Evolutionary conservation across 768 basidiomycete species (phyloP), one percentile per base, ranked within the genome.

Genomic region (Obba rivulosa): DNA sequence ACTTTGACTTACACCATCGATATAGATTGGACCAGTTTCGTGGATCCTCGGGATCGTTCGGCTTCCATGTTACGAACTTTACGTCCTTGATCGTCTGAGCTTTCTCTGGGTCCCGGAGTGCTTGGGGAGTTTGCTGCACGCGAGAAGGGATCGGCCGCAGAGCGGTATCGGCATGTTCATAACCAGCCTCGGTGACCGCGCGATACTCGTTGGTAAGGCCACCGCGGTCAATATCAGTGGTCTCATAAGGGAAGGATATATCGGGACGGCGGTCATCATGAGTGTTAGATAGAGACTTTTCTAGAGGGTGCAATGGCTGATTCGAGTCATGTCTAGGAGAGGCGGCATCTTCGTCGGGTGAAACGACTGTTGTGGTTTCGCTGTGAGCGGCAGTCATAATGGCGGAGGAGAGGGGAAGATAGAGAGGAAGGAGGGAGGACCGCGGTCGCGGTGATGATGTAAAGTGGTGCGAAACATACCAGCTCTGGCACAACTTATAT

Each of bases 31-130:
- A 60, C 63, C 63, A 69, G 37, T 69, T 70, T 34, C 67, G 61
- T 14, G 71, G 72, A 61, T 73, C 69, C 48, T 69, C 66, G 3
- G 68, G 65, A 45, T 72, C 72, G 49, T 64, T 57, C 16, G 60
- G 63, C 46, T 57, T 60, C 63, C 64, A 72, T 21, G 63, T 66
- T 28, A 73, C 69, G 44, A 72, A 54, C 47, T 67, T 59, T 53
- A 66, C 54, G 37, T 65, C 55, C 45, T 54, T 57, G 37, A 66
- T 56, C 40, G 53, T 57, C 8, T 61, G 57, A 20, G 64, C 69
- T 45, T 69, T 70, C 46, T 71, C 69, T 2, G 62, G 63, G 24
- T 69, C 68, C 10, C 56, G 56, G n/a, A 62, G 50, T 23, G 54
- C 53, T 14, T 43, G 44, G 17, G 61, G 55, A 37, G 44, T 24